Percentiles rank a stretch among this genome's conserved stretches.
These are phyloP conservation scores for Primulina huaijiensis DNA, from an alignment of 257 asterid species.

Conservation along the genomic window DNA sequence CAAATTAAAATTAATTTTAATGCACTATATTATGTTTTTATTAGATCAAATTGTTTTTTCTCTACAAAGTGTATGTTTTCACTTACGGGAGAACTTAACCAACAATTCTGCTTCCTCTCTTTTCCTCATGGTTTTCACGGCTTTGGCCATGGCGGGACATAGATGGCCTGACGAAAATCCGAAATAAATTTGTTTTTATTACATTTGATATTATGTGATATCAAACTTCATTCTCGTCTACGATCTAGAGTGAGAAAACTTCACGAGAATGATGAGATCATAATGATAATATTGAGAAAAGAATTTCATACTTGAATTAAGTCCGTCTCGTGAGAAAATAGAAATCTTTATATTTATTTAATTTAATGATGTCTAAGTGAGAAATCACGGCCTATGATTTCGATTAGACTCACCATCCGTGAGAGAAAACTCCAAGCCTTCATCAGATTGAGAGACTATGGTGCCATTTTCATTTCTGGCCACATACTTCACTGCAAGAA, in stretches of 20 bases:
- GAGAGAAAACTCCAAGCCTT: conserved; percentile 43
- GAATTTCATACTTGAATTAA: no score
- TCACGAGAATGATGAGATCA: no score
- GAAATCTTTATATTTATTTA: no score
- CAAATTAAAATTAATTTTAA: conserved; percentile 4
- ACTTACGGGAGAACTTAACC: conserved; percentile 57
- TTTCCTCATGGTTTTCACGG: conserved; percentile 60
- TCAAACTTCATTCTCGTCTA: no score
- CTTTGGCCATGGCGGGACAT: conserved; percentile 57
- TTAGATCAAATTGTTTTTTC: no score
- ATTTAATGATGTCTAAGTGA: neutral
- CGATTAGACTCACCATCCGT: conserved; percentile 33
- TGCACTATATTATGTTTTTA: no score
- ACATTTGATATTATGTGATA: neutral
- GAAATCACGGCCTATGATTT: neutral
- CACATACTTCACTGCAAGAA: conserved; percentile 46
- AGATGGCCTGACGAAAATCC: conserved; percentile 35
- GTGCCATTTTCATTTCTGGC: conserved; percentile 39
- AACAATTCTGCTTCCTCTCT: conserved; percentile 58
- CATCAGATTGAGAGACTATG: conserved; percentile 38
- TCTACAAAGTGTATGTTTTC: no score
- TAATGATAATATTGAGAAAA: no score
- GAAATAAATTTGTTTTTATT: neutral
- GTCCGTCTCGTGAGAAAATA: no score
- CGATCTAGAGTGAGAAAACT: no score